Conservation (phyloP, 495 filamentous ascomycete genomes). For the Neurospora sp. region DNA sequence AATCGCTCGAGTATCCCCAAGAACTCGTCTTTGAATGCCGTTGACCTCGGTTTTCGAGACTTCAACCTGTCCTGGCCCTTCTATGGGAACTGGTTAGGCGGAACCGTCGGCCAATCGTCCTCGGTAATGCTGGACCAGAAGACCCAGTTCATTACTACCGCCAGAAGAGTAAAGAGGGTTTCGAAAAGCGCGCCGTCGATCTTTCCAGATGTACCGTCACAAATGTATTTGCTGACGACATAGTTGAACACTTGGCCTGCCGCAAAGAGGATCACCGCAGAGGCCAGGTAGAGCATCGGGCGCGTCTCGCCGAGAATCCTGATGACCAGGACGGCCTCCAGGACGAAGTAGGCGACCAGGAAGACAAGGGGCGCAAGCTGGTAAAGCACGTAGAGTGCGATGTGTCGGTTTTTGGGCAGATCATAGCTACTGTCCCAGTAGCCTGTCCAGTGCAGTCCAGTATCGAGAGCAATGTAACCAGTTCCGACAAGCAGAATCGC, state of each 20-base stretch:
- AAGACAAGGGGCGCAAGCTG: conserved; percentile 86
- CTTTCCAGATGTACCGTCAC: conserved; percentile 65
- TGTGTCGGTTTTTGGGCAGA: conserved; percentile 52
- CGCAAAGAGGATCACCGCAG: conserved; percentile 71
- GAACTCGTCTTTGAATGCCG: not conserved
- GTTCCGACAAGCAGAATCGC: conserved; percentile 73
- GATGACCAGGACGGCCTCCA: conserved; percentile 76
- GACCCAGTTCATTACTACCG: conserved; percentile 75
- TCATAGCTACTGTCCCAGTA: conserved; percentile 54
- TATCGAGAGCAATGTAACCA: conserved; percentile 93
- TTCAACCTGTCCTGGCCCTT: not conserved
- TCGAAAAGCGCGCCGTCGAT: conserved; percentile 93
- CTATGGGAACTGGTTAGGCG: conserved; percentile 18
- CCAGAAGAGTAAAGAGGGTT: conserved; percentile 78
- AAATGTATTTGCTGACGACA: conserved; percentile 83
- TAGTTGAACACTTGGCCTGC: conserved; percentile 94
- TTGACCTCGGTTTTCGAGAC: not conserved
- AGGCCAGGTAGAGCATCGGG: conserved; percentile 76
- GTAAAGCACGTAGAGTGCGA: conserved; percentile 88
- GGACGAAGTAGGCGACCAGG: conserved; percentile 68
- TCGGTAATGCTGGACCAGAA: conserved; percentile 99
- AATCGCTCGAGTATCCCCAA: not conserved
- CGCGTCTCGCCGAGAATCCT: conserved; percentile 73
- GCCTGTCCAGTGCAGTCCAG: conserved; percentile 74
- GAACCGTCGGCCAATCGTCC: conserved; percentile 82